Percentiles rank a stretch among this genome's conserved stretches.
Conservation (phyloP, 164 flowering plant genomes). For the Liriodendron chinense region DNA sequence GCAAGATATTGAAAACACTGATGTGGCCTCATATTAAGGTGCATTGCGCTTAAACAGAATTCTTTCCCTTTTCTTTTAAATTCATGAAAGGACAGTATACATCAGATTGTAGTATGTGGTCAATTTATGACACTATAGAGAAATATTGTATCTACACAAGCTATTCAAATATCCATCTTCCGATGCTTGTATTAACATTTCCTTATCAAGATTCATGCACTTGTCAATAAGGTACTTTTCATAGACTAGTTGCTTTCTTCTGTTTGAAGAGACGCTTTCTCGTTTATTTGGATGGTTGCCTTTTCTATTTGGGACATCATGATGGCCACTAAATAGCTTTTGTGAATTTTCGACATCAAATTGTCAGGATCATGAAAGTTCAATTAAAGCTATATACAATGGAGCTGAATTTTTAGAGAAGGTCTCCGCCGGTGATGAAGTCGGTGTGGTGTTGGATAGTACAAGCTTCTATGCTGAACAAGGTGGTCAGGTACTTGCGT, state of each 20-base stretch:
- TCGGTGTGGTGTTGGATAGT: constrained; percentile 71
- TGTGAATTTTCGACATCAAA: background rate
- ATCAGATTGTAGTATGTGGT: too few species aligned
- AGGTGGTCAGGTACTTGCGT: constrained; percentile 97
- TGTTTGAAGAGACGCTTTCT: background rate
- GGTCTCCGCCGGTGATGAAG: constrained; percentile 49
- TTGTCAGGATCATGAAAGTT: constrained; percentile 70
- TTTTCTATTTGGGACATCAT: background rate
- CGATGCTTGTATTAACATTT: background rate
- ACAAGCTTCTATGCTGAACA: constrained; percentile 98
- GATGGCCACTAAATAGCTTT: background rate
- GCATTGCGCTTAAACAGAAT: too few species aligned
- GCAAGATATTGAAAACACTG: too few species aligned
- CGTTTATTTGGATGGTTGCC: background rate
- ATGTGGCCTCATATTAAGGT: too few species aligned
- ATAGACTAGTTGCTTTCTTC: background rate
- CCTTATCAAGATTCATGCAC: background rate
- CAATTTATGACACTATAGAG: too few species aligned
- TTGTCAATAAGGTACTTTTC: background rate
- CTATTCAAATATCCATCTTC: background rate
- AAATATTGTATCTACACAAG: too few species aligned
- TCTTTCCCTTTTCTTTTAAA: too few species aligned
- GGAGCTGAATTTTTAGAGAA: constrained; percentile 67
- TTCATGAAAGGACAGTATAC: too few species aligned
- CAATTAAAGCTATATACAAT: constrained; percentile 76